Evolutionary conservation across 2,329 filamentous ascomycete species (phyloP).

Genomic region (Sarocladium strictum): DNA sequence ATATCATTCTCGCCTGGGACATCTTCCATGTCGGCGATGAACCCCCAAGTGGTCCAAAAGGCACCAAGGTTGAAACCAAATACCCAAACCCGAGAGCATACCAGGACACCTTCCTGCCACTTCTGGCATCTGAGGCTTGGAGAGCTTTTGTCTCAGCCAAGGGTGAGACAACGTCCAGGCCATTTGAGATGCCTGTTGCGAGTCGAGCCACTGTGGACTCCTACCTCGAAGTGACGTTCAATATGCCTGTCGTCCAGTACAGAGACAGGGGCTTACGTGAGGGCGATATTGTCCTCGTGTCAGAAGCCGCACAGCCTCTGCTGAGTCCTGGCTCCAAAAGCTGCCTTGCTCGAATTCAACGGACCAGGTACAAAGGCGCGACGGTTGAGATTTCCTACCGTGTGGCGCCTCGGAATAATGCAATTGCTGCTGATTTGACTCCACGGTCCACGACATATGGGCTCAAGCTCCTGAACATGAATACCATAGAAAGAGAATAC

Average conservation of each 20-base stretch:
- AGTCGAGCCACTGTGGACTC: conserved; percentile 87
- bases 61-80: conserved; percentile 68
- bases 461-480: conserved; percentile 86
- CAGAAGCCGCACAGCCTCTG: conserved; percentile 66
- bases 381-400: conserved; percentile 81
- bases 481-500: conserved; percentile 91
- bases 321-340: conserved; percentile 60
- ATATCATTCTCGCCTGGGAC: conserved; percentile 86
- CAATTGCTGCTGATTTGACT: conserved; percentile 56
- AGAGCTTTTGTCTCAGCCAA: conserved; percentile 85
- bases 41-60: conserved; percentile 70
- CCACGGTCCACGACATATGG: conserved; percentile 67
- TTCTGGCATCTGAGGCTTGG: conserved; percentile 92
- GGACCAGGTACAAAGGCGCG: conserved; percentile 74
- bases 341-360: conserved; percentile 79
- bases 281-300: conserved; percentile 85
- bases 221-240: conserved; percentile 86
- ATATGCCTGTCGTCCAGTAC: conserved; percentile 59
- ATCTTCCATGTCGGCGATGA: conserved; percentile 87
- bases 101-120: conserved; percentile 81
- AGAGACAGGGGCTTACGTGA: conserved; percentile 65
- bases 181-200: conserved; percentile 82
- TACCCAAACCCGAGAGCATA: conserved; percentile 76
- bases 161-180: conserved; percentile 73
- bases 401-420: conserved; percentile 61